These are phyloP conservation scores for Butyriboletus loyo DNA, from an alignment of 768 basidiomycete genomes.

Conservation along the genomic window DNA sequence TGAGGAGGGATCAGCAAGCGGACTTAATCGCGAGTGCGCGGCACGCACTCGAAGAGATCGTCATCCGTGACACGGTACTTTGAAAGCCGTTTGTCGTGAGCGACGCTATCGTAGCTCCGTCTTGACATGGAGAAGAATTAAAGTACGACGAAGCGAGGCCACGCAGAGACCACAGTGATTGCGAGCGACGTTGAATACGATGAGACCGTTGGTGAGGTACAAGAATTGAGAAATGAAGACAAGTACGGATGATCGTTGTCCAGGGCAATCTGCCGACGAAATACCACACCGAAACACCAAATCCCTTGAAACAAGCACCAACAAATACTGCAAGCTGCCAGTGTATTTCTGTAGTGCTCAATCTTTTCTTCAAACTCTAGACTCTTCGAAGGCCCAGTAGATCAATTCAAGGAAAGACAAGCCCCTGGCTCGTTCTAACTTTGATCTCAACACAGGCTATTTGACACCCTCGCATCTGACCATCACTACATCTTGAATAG, in stretches of 20 bases:
- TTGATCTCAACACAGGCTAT: background rate
- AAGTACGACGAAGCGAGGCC: conserved; percentile 3
- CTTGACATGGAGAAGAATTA: conserved; percentile 51
- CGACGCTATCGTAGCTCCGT: conserved; percentile 70
- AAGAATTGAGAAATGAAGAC: conserved; percentile 8
- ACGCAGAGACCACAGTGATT: conserved; percentile 2
- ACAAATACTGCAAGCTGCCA: conserved; percentile 17
- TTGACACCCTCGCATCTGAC: background rate
- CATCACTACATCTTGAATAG: background rate
- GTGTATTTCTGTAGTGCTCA: background rate
- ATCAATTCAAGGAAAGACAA: background rate
- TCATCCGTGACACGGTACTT: conserved; percentile 80
- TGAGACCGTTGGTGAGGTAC: background rate
- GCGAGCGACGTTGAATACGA: background rate
- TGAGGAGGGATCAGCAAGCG: conserved; percentile 30
- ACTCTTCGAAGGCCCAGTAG: background rate
- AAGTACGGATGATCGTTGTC: conserved; percentile 37
- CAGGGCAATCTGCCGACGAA: too few species aligned
- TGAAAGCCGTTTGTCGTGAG: conserved; percentile 70
- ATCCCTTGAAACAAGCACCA: conserved; percentile 16
- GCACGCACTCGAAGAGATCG: conserved; percentile 77
- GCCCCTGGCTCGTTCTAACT: background rate
- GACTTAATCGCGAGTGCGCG: background rate
- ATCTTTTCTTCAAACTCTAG: background rate
- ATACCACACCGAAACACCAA: background rate